Evolutionary conservation across 2,329 filamentous ascomycete genomes (phyloP).

Genomic region (Venturiaceae sp.): DNA sequence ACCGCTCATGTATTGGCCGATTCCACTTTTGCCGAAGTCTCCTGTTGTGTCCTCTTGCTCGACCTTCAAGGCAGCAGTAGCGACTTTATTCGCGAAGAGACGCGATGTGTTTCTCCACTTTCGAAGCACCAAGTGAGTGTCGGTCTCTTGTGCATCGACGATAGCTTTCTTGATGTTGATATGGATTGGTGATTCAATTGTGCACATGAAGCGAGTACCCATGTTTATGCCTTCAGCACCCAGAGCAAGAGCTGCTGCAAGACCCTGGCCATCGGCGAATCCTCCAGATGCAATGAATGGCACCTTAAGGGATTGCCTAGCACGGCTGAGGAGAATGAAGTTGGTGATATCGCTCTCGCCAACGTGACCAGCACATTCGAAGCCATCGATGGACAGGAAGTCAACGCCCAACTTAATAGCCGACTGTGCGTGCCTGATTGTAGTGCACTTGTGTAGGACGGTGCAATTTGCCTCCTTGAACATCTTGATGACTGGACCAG

Average conservation of each 20-base stretch:
- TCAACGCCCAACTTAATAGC: constrained; percentile 93
- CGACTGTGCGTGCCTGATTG: constrained; percentile 83
- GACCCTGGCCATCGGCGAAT: constrained; percentile 87
- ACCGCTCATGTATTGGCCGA: constrained; percentile 79
- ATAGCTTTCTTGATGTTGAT: constrained; percentile 89
- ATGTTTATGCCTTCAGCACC: constrained; percentile 96
- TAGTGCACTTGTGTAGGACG: constrained; percentile 95
- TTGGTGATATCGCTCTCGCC: constrained; percentile 83
- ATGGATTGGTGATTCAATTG: constrained; percentile 86
- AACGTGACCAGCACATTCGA: constrained; percentile 90
- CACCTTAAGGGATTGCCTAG: constrained; percentile 71
- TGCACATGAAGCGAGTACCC: constrained; percentile 97
- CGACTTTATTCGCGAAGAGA: constrained; percentile 84
- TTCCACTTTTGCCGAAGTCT: constrained; percentile 80
- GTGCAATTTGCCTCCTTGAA: constrained; percentile 71
- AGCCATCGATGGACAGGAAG: constrained; percentile 93
- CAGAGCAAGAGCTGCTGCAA: constrained; percentile 81
- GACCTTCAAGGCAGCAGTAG: constrained; percentile 67
- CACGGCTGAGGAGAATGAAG: constrained; percentile 77
- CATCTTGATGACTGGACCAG: constrained; percentile 80
- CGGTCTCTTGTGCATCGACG: constrained; percentile 76
- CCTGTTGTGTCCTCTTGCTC: constrained; percentile 75
- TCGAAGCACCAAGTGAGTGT: constrained; percentile 79
- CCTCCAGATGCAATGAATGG: constrained; percentile 95
- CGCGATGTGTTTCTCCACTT: constrained; percentile 90